phyloP scores from a whole-genome alignment of 768 basidiomycete species.

The Leucosporidium yakuticum region DNA sequence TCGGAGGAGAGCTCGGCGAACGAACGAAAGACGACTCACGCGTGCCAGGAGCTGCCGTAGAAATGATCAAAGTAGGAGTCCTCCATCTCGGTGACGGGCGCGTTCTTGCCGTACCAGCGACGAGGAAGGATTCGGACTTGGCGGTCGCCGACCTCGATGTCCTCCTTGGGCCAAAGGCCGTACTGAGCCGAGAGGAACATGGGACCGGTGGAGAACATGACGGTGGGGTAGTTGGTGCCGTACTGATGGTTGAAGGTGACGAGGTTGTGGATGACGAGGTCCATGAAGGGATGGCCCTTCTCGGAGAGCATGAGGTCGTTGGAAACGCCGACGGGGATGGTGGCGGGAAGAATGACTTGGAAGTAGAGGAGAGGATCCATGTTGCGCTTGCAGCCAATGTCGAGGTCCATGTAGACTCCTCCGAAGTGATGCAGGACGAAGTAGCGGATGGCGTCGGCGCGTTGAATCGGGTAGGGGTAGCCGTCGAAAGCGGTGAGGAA shows the following conservation, averaged over 20 bases:
- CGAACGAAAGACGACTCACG: constrained; percentile 50
- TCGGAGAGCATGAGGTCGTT: constrained; percentile 95
- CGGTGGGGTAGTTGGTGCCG: constrained; percentile 95
- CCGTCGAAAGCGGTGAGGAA: constrained; percentile 89
- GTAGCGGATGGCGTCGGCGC: constrained; percentile 96
- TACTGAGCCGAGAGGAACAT: constrained; percentile 98
- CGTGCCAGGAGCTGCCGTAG: constrained; percentile 98
- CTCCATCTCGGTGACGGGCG: constrained; percentile 69
- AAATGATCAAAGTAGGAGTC: constrained; percentile 94
- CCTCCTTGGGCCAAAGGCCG: constrained; percentile 59
- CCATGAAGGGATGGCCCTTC: constrained; percentile 78
- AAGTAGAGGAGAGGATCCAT: constrained; percentile 79
- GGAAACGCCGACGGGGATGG: constrained; percentile 92
- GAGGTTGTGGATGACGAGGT: constrained; percentile 86
- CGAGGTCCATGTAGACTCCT: constrained; percentile 91
- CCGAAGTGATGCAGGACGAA: constrained; percentile 94
- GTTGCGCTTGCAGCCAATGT: constrained; percentile 83
- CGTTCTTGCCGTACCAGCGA: constrained; percentile 96
- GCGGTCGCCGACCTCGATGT: constrained; percentile 16
- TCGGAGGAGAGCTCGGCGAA: no score
- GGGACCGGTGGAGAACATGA: constrained; percentile 99
- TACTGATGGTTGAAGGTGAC: constrained; percentile 87
- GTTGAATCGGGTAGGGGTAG: constrained; percentile 53
- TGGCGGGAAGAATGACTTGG: constrained; percentile 82
- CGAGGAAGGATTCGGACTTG: constrained; percentile 84